Base-by-base conservation (phyloP, 495 filamentous ascomycete genomes). In the Talaromyces proteolyticus region DNA sequence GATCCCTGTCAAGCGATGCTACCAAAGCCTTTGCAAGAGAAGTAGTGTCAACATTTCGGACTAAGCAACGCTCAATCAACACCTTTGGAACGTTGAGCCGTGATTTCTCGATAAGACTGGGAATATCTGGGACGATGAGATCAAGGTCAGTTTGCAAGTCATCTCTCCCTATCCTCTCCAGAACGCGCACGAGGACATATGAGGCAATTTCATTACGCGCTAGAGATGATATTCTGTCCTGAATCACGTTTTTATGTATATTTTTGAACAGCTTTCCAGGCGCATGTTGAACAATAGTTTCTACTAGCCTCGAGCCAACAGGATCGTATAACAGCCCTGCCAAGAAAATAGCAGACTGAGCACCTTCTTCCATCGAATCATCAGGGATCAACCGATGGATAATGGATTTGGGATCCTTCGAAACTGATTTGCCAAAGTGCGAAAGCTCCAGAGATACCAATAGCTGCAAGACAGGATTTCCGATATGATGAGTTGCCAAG, bases 211-310 rank as follows among this genome's bases (percentile, higher is more conserved):
- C 89, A 63, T 97, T 97, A 39, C 89, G 85, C 1, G 92, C 76
- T 26, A 96, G 70, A 34, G 78, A 86, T 3, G 79, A 79, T 40
- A 97, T 84, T 5, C 88, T 79, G 1, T 84, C 82, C 49, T 79
- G 80, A 53, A 97, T 86, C 52, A 87, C 79, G 42, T 82, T 80
- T 38, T 76, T 78, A 60, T 92, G 87, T 0, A 98, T 63, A 18
- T 78, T 76, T 61, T 96, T 95, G 77, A 97, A 97, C 17, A 87
- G 75, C 59, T 88, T 95, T 23, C 88, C 91, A 0, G 91, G 90
- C 23, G 86, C 85, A 57, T 83, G 74, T 8, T 78, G 76, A 52
- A 96, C 77, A 49, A 98, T 83, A 2, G 82, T 86, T 62, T 98
- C 93, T 10, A 96, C 76, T 4, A 98, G 74, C 24, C 91, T 84